Conservation (phyloP, 129 eudicot genomes). For the Heracleum sosnowskyi region DNA sequence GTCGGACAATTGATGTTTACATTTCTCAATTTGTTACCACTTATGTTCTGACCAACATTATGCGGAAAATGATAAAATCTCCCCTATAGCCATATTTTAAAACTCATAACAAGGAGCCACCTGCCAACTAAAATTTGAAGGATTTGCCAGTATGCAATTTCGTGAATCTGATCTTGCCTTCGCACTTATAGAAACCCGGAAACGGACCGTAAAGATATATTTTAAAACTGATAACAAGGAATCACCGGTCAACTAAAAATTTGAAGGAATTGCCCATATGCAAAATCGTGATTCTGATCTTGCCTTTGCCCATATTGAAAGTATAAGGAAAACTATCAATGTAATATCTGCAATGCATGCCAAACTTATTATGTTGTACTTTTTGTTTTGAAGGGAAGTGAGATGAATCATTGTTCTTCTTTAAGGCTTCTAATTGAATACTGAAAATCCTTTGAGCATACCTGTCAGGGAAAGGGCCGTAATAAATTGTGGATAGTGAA, state of each 20-base stretch:
- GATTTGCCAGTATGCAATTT: background rate
- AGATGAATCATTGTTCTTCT: background rate
- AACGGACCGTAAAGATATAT: background rate
- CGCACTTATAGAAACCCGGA: background rate
- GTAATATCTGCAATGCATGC: background rate
- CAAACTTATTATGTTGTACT: background rate
- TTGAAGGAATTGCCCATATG: background rate
- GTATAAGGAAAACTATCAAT: background rate
- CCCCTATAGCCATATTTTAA: background rate
- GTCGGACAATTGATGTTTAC: conserved; percentile 19
- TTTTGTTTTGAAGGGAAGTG: background rate
- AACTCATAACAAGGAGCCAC: background rate
- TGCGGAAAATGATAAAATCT: background rate
- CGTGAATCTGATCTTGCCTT: background rate
- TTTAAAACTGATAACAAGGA: background rate
- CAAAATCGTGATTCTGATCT: background rate
- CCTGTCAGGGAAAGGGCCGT: background rate
- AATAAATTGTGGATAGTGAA: background rate
- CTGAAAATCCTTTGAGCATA: background rate
- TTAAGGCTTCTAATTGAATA: background rate
- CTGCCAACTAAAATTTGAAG: background rate
- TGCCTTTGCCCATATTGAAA: background rate
- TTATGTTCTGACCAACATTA: background rate
- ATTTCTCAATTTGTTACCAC: background rate
- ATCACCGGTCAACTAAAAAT: background rate